These are phyloP conservation scores for Tulasnella sp. DNA, from an alignment of 768 basidiomycete genomes.

Conservation along the genomic window DNA sequence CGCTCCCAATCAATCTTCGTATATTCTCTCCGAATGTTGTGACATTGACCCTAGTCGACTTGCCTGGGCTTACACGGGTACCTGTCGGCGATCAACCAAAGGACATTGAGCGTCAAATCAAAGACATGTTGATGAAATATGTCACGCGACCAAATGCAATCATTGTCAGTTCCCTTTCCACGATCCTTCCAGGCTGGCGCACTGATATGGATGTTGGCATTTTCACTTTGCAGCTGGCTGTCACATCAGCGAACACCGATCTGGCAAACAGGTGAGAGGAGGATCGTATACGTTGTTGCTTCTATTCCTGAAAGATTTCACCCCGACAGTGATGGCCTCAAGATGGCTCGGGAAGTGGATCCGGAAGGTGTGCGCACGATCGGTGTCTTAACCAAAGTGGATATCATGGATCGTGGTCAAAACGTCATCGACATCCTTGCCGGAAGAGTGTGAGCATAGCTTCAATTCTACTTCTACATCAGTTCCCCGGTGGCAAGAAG, in stretches of 20 bases:
- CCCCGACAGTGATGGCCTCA: constrained; percentile 89
- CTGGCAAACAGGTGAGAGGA: constrained; percentile 63
- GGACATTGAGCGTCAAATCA: constrained; percentile 96
- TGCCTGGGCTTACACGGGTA: constrained; percentile 91
- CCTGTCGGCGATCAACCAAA: constrained; percentile 94
- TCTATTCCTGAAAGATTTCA: no score
- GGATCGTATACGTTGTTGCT: not conserved
- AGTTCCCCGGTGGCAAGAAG: not conserved
- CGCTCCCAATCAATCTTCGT: constrained; percentile 92
- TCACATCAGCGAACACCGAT: constrained; percentile 92
- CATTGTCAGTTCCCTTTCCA: constrained; percentile 30
- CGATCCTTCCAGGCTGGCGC: not conserved
- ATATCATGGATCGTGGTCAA: constrained; percentile 96
- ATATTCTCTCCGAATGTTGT: constrained; percentile 96
- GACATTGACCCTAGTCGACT: constrained; percentile 92
- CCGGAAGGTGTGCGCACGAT: constrained; percentile 90
- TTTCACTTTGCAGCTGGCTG: constrained; percentile 45
- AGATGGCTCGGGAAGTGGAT: constrained; percentile 93
- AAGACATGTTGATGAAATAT: constrained; percentile 91
- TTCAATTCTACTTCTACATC: no score
- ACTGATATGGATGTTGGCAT: not conserved
- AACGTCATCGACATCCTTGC: constrained; percentile 99
- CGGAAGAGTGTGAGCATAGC: constrained; percentile 41
- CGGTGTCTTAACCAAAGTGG: constrained; percentile 98
- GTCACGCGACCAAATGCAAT: constrained; percentile 90